These are phyloP conservation scores for Metarhizium guizhouense DNA, from an alignment of 2,329 filamentous ascomycete genomes.

Conservation along the genomic window DNA sequence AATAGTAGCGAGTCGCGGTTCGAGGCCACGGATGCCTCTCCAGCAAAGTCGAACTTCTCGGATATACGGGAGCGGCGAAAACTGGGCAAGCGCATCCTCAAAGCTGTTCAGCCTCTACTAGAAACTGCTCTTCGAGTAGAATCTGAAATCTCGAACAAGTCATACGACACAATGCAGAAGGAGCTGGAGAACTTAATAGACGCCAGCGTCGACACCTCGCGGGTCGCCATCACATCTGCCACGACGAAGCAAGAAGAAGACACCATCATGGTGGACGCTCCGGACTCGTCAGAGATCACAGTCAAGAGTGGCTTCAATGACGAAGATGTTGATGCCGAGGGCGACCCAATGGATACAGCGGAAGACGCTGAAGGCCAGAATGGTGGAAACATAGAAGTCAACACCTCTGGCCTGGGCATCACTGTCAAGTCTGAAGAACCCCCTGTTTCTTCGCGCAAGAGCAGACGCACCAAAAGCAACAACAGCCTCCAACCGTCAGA, in stretches of 20 bases:
- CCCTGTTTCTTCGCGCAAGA: conserved; percentile 13
- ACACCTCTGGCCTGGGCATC: conserved; percentile 28
- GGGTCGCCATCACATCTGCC: conserved; percentile 25
- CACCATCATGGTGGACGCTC: conserved; percentile 43
- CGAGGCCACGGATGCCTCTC: conserved; percentile 37
- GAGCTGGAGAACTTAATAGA: conserved; percentile 69
- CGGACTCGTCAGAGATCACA: conserved; percentile 36
- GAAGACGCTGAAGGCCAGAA: conserved; percentile 25
- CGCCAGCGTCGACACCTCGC: conserved; percentile 50
- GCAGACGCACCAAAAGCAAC: conserved; percentile 14
- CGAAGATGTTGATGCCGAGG: conserved; percentile 18
- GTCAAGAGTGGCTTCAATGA: conserved; percentile 23
- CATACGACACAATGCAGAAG: conserved; percentile 59
- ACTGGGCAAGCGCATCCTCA: conserved; percentile 83
- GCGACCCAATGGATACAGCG: conserved; percentile 25
- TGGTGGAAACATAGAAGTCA: conserved; percentile 37
- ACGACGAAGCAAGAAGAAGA: conserved; percentile 32
- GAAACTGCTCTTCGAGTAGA: conserved; percentile 72
- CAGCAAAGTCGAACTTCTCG: conserved; percentile 40
- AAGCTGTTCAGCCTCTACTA: conserved; percentile 67
- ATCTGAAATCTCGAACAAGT: conserved; percentile 65
- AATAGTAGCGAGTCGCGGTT: conserved; percentile 13
- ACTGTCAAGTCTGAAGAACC: conserved; percentile 9
- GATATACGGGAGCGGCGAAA: conserved; percentile 77
- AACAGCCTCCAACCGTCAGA: conserved; percentile 21